Evolutionary conservation across 2,329 filamentous ascomycete species (phyloP), one percentile per base, ranked within the genome.

Genomic region (Dactylellina sp.): DNA sequence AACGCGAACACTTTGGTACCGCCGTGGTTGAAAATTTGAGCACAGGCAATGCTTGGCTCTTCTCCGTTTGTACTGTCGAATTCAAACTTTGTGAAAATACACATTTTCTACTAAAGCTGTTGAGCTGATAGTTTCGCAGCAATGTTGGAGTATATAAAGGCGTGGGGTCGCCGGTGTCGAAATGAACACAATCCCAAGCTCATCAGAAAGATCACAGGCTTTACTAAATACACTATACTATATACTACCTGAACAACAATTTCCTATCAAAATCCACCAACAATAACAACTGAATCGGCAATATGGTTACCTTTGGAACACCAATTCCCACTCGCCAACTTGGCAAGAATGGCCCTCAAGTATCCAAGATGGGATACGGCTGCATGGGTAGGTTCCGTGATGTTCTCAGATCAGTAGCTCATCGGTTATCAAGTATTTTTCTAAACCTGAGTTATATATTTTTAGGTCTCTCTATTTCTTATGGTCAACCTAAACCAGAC

Each of bases 401-500:
- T 11, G 5, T 22, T 22, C 24, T 11, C n/a, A n/a, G n/a, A n/a
- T n/a, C n/a, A n/a, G n/a, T n/a, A n/a, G n/a, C n/a, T n/a, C n/a
- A n/a, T n/a, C n/a, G n/a, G 7, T 40, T 37, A 5, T 49, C 4
- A n/a, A 50, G 7, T 6, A 32, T 14, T 37, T 12, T n/a, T 28
- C 39, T n/a, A 22, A 47, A 28, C 22, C 44, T 37, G 46, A 52
- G 22, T 20, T 53, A 68, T 16, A n/a, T 56, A 18, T 28, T 28
- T 2, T 14, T 64, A 76, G 79, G 79, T 39, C 53, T 81, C 35
- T 77, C 76, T 20, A 74, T 68, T 12, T 77, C 72, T 28, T 82
- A 82, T 65, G 81, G 80, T n/a, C 39, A 72, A 18, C 57, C 76
- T 0, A 66, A 77, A 0, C 66, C 79, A 1, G 82, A 86, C 12